Conservation (phyloP, 2,329 filamentous ascomycete genomes). For the Hypoxylon sp. region DNA sequence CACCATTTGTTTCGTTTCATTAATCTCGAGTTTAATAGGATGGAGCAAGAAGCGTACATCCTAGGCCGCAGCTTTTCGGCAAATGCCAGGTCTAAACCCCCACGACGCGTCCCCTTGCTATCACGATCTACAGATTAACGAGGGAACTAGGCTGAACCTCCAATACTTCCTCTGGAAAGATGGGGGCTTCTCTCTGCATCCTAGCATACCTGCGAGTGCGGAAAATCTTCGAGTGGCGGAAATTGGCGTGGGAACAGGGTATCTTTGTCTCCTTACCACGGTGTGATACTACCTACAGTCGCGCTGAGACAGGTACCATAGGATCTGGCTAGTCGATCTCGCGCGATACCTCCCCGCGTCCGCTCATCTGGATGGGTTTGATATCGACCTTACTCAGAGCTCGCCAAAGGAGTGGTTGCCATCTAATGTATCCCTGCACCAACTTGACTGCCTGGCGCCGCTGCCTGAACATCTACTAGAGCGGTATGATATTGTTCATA, state of each 20-base stretch:
- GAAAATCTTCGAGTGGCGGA: conserved; percentile 28
- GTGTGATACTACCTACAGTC: neutral
- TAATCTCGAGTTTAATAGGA: conserved; percentile 3
- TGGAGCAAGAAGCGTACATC: conserved; percentile 22
- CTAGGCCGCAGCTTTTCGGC: conserved; percentile 17
- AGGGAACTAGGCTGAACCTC: conserved; percentile 23
- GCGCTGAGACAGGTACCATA: conserved; percentile 14
- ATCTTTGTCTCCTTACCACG: neutral
- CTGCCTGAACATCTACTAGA: conserved; percentile 19
- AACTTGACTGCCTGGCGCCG: conserved; percentile 21
- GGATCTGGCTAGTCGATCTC: conserved; percentile 33
- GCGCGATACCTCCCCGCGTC: conserved; percentile 27
- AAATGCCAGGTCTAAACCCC: conserved; percentile 17
- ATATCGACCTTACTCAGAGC: conserved; percentile 27
- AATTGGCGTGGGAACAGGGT: conserved; percentile 29
- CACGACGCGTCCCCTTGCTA: neutral
- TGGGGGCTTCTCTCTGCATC: conserved; percentile 26
- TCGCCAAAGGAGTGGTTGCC: conserved; percentile 29
- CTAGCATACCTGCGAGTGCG: conserved; percentile 12
- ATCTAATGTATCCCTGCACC: conserved; percentile 21
- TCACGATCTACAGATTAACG: conserved; percentile 6
- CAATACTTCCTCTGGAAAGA: conserved; percentile 32
- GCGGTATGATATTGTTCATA: conserved; percentile 33
- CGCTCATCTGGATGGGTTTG: conserved; percentile 30
- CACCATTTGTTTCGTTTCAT: neutral